Conservation (phyloP, 2,329 filamentous ascomycete genomes). For the Fusarium equiseti region DNA sequence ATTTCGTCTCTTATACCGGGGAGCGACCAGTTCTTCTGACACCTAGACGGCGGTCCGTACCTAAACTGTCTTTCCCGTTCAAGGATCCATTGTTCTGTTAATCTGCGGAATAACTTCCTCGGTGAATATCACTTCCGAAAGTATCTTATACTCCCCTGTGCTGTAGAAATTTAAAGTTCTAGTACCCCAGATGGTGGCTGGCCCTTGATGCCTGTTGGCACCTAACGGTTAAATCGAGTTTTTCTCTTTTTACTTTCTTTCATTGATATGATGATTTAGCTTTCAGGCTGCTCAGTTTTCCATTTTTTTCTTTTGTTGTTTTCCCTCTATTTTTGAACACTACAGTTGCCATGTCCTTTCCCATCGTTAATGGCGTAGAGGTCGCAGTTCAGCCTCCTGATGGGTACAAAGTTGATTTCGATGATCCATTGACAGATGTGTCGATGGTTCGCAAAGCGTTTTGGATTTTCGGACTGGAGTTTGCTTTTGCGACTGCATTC, state of each 20-base stretch:
- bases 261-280: not conserved
- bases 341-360: conserved; percentile 6
- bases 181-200: not conserved
- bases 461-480: conserved; percentile 18
- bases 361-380: conserved; percentile 11
- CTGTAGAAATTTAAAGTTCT: not conserved
- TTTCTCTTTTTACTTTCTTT: not conserved
- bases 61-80: not conserved
- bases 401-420: conserved; percentile 10
- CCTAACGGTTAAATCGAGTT: not conserved
- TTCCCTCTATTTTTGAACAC: rapidly evolving
- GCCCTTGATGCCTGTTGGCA: conserved; percentile 6
- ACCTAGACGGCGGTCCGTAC: not conserved
- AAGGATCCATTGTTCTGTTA: not conserved
- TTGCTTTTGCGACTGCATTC: conserved; percentile 13
- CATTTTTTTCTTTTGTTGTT: not conserved
- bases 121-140: not conserved
- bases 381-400: conserved; percentile 5
- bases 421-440: not conserved
- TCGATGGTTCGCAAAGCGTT: conserved; percentile 21
- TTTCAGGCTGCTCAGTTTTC: not conserved
- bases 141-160: not conserved
- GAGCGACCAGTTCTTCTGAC: not conserved
- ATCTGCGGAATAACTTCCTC: not conserved
- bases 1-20: not conserved